phyloP scores from a whole-genome alignment of 2,329 filamentous ascomycete genomes.

The Fusarium chaquense region DNA sequence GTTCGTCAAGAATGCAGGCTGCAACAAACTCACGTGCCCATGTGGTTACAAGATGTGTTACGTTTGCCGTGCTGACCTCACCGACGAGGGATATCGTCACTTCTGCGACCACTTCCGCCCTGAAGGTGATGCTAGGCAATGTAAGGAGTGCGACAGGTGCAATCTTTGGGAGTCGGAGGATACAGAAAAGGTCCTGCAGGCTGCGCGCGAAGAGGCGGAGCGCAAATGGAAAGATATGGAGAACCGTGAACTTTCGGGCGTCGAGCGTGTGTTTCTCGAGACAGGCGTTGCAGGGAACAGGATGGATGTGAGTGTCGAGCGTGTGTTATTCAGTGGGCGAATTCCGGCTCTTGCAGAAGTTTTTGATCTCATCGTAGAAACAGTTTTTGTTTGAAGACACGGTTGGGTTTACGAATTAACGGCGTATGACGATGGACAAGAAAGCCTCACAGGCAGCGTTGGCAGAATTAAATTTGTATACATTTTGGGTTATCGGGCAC shows the following conservation, averaged over 20 bases:
- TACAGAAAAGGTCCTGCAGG: slow-evolving; percentile 73
- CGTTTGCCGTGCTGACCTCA: slow-evolving; percentile 84
- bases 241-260: slow-evolving; percentile 65
- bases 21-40: slow-evolving; percentile 95
- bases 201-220: slow-evolving; percentile 79
- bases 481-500: slow-evolving; percentile 5
- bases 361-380: slow-evolving; percentile 61
- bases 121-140: slow-evolving; percentile 77
- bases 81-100: slow-evolving; percentile 85
- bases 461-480: slow-evolving; percentile 31
- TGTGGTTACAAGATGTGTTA: slow-evolving; percentile 99
- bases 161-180: slow-evolving; percentile 84
- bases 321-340: slow-evolving; percentile 50
- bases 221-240: slow-evolving; percentile 76
- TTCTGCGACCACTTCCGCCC: slow-evolving; percentile 97
- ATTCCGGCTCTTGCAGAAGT: slow-evolving; percentile 57
- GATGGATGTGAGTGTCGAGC: slow-evolving; percentile 49
- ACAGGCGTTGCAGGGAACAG: slow-evolving; percentile 59
- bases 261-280: slow-evolving; percentile 68
- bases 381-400: slow-evolving; percentile 54
- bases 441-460: slow-evolving; percentile 29
- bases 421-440: slow-evolving; percentile 25
- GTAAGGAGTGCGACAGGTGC: slow-evolving; percentile 82
- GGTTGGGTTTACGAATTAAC: slow-evolving; percentile 15
- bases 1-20: slow-evolving; percentile 93